These are phyloP conservation scores for Suillus subaureus DNA, from an alignment of 768 basidiomycete genomes.

Conservation along the genomic window DNA sequence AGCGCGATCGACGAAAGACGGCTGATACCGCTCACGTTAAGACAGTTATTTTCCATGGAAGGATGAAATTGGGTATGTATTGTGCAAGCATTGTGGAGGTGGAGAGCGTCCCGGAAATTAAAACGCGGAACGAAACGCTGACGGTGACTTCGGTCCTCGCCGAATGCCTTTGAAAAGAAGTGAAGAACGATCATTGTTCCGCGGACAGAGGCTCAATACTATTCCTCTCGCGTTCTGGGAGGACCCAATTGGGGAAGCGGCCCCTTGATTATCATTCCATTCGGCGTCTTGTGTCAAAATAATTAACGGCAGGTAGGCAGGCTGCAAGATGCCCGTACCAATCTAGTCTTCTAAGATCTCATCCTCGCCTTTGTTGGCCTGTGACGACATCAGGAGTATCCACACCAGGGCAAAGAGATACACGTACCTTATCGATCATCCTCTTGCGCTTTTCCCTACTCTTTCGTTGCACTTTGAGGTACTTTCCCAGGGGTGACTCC, in stretches of 20 bases:
- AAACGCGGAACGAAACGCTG: constrained; percentile 2
- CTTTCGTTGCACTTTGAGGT: constrained; percentile 81
- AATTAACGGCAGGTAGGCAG: background rate
- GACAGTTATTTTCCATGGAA: background rate
- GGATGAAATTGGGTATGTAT: background rate
- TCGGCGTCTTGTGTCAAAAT: background rate
- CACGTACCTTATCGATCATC: constrained; percentile 71
- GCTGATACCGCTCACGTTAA: background rate
- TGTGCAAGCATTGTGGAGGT: background rate
- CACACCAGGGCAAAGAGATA: background rate
- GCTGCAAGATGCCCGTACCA: background rate
- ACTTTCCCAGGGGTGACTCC: constrained; percentile 79
- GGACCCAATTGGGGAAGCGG: background rate
- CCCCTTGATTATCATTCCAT: background rate
- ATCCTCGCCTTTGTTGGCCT: constrained; percentile 73
- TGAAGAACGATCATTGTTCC: background rate
- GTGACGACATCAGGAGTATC: constrained; percentile 22
- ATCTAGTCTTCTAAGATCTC: constrained; percentile 61
- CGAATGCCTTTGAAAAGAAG: constrained; percentile 2
- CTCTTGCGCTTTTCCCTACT: constrained; percentile 71
- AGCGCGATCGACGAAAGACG: background rate
- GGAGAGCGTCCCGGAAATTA: constrained; percentile 3
- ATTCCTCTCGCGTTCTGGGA: background rate
- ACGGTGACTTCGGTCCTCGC: constrained; percentile 6
- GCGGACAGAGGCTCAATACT: constrained; percentile 3